Percentiles rank a stretch among this genome's conserved stretches.
Conservation (phyloP, 1,284 basidiomycete species). For the Ganoderma multipileum region DNA sequence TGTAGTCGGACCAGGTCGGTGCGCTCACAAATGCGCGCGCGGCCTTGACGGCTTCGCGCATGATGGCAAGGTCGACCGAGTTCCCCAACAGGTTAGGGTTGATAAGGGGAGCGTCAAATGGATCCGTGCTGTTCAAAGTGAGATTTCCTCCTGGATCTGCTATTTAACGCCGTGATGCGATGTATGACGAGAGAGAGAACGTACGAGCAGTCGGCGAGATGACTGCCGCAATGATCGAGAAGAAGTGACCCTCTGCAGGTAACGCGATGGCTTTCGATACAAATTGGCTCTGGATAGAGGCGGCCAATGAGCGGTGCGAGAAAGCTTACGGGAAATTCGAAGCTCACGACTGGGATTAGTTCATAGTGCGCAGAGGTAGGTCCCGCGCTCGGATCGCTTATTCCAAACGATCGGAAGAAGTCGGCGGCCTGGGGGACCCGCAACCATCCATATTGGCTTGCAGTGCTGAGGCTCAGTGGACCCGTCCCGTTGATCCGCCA, state of each 20-base stretch:
- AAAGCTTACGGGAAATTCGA: not conserved
- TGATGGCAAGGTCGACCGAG: slow-evolving; percentile 21
- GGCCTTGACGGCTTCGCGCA: slow-evolving; percentile 21
- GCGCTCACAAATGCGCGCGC: slow-evolving; percentile 12
- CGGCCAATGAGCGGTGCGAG: not conserved
- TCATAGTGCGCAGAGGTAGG: slow-evolving; percentile 30
- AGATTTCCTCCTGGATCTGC: slow-evolving; percentile 32
- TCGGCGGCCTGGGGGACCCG: slow-evolving; percentile 11
- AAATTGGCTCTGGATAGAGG: slow-evolving; percentile 11
- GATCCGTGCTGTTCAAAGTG: slow-evolving; percentile 26
- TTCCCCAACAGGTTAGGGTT: slow-evolving; percentile 28
- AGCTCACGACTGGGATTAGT: slow-evolving; percentile 8
- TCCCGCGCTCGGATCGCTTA: slow-evolving; percentile 28
- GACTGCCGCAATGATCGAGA: slow-evolving; percentile 17
- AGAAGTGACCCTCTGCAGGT: slow-evolving; percentile 21
- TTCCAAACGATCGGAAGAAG: slow-evolving; percentile 8
- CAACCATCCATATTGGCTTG: slow-evolving; percentile 16
- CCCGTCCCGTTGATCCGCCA: slow-evolving; percentile 26
- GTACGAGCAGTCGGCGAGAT: slow-evolving; percentile 20
- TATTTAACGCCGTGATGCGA: slow-evolving; percentile 8
- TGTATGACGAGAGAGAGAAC: not conserved
- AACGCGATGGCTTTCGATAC: slow-evolving; percentile 5
- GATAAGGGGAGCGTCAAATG: slow-evolving; percentile 31
- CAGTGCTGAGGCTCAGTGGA: not conserved
- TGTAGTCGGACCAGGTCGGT: slow-evolving; percentile 15